Evolutionary conservation across 192 early-diverging fungal species (phyloP).

Genomic region (Coemansia sp.): DNA sequence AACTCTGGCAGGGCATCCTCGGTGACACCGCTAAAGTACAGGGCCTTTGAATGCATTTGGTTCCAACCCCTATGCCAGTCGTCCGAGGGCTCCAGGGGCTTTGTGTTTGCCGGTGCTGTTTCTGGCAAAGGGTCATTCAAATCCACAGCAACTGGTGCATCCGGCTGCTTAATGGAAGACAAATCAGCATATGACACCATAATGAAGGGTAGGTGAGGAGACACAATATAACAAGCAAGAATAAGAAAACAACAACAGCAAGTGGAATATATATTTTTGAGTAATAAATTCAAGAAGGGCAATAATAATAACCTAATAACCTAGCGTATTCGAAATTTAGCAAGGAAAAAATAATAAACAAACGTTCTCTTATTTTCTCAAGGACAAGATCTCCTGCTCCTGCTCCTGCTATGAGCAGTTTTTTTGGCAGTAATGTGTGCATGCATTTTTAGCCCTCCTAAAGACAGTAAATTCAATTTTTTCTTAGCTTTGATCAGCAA

Average conservation of each 20-base stretch:
- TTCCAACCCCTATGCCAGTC: constrained; percentile 41
- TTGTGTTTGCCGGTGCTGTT: constrained; percentile 10
- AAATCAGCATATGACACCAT: constrained; percentile 53
- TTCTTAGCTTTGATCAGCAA: not conserved
- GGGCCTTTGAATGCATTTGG: constrained; percentile 26
- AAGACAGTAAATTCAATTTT: no score
- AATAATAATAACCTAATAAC: no score
- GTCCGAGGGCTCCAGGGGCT: constrained; percentile 2
- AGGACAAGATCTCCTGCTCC: not conserved
- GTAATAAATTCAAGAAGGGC: not conserved
- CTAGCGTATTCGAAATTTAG: no score
- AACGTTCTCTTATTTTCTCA: no score
- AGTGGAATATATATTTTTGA: no score
- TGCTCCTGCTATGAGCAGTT: not conserved
- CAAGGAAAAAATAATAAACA: no score
- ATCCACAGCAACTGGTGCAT: constrained; percentile 34
- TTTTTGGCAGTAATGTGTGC: constrained; percentile 4
- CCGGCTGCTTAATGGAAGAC: constrained; percentile 45
- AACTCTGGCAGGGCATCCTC: constrained; percentile 43
- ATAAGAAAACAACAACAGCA: not conserved
- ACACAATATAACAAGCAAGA: constrained; percentile 9
- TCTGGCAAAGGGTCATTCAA: constrained; percentile 38
- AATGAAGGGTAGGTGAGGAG: not conserved
- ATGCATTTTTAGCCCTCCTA: no score
- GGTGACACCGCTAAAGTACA: constrained; percentile 50